Conservation (phyloP, 2,329 filamentous ascomycete species). For the Ceratocystis cubensis region DNA sequence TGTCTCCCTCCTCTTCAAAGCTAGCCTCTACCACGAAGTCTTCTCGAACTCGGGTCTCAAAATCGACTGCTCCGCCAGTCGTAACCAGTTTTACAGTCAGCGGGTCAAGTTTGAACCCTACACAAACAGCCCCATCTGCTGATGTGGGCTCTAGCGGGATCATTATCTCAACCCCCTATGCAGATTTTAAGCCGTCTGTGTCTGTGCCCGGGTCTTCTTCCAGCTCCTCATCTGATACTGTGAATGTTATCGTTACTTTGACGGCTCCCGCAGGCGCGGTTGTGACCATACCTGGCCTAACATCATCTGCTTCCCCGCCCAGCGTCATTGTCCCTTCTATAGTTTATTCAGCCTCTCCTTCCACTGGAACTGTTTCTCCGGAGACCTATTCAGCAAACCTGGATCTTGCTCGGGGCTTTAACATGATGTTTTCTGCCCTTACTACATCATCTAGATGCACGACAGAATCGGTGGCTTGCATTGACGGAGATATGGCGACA, state of each 20-base stretch:
- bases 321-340: slow-evolving; percentile 23
- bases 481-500: slow-evolving; percentile 36
- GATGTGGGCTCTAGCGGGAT: background rate
- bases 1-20: background rate
- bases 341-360: slow-evolving; percentile 26
- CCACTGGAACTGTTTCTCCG: slow-evolving; percentile 33
- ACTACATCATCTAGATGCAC: slow-evolving; percentile 37
- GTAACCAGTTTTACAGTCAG: background rate
- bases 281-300: slow-evolving; percentile 1
- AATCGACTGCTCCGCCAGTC: background rate
- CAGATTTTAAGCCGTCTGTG: background rate
- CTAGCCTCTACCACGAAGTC: background rate
- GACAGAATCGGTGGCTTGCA: slow-evolving; percentile 39
- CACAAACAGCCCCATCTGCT: background rate
- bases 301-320: background rate
- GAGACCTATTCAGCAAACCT: slow-evolving; percentile 36
- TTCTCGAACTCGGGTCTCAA: background rate
- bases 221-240: background rate
- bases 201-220: background rate
- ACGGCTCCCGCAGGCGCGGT: slow-evolving; percentile 5
- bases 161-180: background rate
- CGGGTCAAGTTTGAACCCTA: background rate
- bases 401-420: slow-evolving; percentile 34
- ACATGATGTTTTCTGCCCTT: slow-evolving; percentile 35
- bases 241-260: background rate